A percentile compares a stretch with the other conserved stretches of the same genome.
Evolutionary conservation across 2,329 filamentous ascomycete species (phyloP).

Genomic region (Talaromyces sp.): DNA sequence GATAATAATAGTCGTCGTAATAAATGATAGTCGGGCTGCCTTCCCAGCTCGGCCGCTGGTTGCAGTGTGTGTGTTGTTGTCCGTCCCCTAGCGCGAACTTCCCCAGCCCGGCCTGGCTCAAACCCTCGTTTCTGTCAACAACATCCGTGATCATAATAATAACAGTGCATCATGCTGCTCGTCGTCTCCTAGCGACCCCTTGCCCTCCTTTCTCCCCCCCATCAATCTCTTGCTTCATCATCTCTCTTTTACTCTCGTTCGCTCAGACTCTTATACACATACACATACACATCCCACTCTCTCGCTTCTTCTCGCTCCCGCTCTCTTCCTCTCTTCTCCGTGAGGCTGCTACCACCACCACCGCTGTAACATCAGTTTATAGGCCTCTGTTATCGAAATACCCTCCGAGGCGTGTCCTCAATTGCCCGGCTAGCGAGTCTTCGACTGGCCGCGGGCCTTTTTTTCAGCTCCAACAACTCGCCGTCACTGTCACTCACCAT

Average conservation of each 20-base stretch:
- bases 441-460: not conserved
- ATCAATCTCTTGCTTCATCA: not conserved
- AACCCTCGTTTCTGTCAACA: not conserved
- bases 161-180: not conserved
- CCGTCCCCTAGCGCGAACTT: constrained; percentile 10
- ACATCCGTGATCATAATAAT: not conserved
- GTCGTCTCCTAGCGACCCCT: not conserved
- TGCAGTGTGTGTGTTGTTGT: constrained; percentile 1
- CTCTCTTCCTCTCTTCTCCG: not conserved
- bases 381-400: not conserved
- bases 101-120: constrained; percentile 10
- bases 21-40: not conserved
- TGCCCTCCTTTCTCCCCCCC: not conserved
- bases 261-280: not conserved
- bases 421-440: not conserved
- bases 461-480: not conserved
- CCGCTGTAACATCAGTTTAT: not conserved
- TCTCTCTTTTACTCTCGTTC: not conserved
- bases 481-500: constrained; percentile 3
- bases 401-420: not conserved
- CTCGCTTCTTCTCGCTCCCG: not conserved
- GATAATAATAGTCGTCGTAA: not conserved
- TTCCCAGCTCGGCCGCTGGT: not conserved
- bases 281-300: not conserved
- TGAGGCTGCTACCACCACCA: not conserved